phyloP scores from a whole-genome alignment of 2,329 filamentous ascomycete genomes.

The Lasiodiplodia theobromae region DNA sequence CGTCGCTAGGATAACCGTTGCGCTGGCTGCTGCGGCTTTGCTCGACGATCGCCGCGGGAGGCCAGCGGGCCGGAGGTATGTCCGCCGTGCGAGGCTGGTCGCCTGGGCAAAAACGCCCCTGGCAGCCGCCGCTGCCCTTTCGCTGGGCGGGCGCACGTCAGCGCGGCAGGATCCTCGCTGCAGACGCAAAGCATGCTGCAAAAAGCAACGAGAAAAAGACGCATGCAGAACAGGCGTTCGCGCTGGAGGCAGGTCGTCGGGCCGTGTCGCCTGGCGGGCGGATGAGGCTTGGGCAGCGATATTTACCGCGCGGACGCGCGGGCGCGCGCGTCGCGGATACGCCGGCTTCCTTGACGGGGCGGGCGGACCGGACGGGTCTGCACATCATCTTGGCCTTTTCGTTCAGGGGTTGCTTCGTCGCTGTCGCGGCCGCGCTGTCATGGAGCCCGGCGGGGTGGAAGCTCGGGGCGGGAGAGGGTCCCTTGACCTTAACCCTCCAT shows the following conservation, averaged over 20 bases:
- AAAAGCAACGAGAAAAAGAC: conserved; percentile 5
- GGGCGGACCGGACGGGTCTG: conserved; percentile 23
- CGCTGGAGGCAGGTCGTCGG: conserved; percentile 8
- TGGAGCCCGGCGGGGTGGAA: conserved; percentile 12
- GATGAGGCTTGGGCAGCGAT: conserved; percentile 17
- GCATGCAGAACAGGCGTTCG: conserved; percentile 11
- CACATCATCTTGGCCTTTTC: conserved; percentile 17
- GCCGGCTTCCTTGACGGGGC: neutral
- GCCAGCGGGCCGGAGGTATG: conserved; percentile 1
- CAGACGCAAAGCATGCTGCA: conserved; percentile 13
- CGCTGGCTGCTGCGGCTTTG: conserved; percentile 1
- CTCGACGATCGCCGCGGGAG: conserved; percentile 12
- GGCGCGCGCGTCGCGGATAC: too few species aligned
- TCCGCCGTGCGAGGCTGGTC: neutral
- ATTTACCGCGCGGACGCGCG: conserved; percentile 19
- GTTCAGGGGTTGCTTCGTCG: neutral
- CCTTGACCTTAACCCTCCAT: neutral
- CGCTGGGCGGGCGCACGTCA: conserved; percentile 9
- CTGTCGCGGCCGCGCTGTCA: neutral
- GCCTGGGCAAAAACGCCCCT: neutral
- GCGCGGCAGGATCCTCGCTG: conserved; percentile 7
- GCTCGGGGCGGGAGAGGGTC: conserved; percentile 13
- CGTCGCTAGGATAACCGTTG: conserved; percentile 13
- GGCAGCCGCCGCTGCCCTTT: neutral
- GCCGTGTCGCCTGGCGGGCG: conserved; percentile 20